Percentiles rank a stretch among this genome's conserved stretches.
Conservation (phyloP, 2,329 filamentous ascomycete genomes). For the Dothistroma septosporum region DNA sequence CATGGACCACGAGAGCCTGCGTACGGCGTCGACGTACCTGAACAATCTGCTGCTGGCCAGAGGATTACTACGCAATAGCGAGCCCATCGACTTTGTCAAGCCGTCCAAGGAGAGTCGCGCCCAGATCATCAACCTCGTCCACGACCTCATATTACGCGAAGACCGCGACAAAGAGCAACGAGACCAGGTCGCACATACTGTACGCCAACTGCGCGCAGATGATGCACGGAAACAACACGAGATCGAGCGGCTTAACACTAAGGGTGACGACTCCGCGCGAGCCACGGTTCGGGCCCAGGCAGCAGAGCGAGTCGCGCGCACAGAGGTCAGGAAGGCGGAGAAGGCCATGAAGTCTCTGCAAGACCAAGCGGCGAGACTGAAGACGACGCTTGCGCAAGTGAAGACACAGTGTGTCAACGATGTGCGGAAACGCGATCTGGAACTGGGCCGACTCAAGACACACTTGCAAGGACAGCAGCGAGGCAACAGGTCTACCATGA, state of each 20-base stretch:
- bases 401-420: conserved; percentile 85
- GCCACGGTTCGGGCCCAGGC: conserved; percentile 70
- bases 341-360: conserved; percentile 68
- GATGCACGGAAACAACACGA: conserved; percentile 60
- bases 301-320: conserved; percentile 68
- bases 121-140: conserved; percentile 84
- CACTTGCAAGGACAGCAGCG: conserved; percentile 66
- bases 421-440: conserved; percentile 80
- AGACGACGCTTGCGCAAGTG: conserved; percentile 74
- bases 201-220: conserved; percentile 72
- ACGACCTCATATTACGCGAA: conserved; percentile 84
- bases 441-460: conserved; percentile 83
- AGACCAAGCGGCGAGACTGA: conserved; percentile 77
- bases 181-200: conserved; percentile 73
- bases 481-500: conserved; percentile 44
- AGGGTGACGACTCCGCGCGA: conserved; percentile 56
- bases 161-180: conserved; percentile 91
- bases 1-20: conserved; percentile 52
- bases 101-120: conserved; percentile 69
- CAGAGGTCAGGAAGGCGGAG: conserved; percentile 77
- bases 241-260: conserved; percentile 21
- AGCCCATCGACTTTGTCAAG: conserved; percentile 74
- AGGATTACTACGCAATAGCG: conserved; percentile 59
- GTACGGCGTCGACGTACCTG: conserved; percentile 60
- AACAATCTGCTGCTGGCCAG: conserved; percentile 64